Base-by-base conservation (phyloP, 2,329 filamentous ascomycete species). In the Massarina eburnea region DNA sequence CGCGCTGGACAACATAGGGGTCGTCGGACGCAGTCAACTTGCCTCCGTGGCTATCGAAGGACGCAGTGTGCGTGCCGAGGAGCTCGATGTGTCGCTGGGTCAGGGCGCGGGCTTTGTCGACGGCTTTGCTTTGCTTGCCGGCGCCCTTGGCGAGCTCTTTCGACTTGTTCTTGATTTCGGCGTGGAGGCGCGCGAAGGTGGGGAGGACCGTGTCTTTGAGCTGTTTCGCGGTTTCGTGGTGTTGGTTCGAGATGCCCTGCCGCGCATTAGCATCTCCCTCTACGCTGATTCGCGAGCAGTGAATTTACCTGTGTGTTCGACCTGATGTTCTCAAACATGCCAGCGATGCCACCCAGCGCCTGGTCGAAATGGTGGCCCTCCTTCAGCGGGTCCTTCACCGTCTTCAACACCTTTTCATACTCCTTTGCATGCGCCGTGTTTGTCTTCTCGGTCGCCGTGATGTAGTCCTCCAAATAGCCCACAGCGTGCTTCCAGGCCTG, bases 31-130 rank as follows among this genome's bases (percentile, higher is more conserved):
- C 81, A 34, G 82, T 80, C 58, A 92, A 74, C 63, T 82, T 87
- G 49, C 84, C 88, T 30, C 86, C 85, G 3, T 81, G 79, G 1
- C 90, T 86, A 58, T 95, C 90, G 61, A 85, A 95, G 2, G 82
- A 74, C 8, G 91, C 90, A 0, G 90, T 84, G 61, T 95, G 84
- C 73, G 94, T 88, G 30, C 89, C 91, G 1, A 99, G 84, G 19
- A 95, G 80, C 74, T 99, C 92, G 52, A 99, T 95, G 58, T 96
- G 90, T 76, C 95, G 96, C 76, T 99, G 92, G 0, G 92, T 96
- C 6, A 75, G 76, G 59, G 84, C 83, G 49, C 92, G 88, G 8
- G 89, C 85, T 76, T 95, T 96, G 51, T 96, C 90, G 18, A 99
- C 91, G 40, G 89, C 84, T 76, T 97, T 99, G 56, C 88, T 84